phyloP scores from a whole-genome alignment of 164 flowering plant genomes.

The Kalanchoe fedtschenkoi region DNA sequence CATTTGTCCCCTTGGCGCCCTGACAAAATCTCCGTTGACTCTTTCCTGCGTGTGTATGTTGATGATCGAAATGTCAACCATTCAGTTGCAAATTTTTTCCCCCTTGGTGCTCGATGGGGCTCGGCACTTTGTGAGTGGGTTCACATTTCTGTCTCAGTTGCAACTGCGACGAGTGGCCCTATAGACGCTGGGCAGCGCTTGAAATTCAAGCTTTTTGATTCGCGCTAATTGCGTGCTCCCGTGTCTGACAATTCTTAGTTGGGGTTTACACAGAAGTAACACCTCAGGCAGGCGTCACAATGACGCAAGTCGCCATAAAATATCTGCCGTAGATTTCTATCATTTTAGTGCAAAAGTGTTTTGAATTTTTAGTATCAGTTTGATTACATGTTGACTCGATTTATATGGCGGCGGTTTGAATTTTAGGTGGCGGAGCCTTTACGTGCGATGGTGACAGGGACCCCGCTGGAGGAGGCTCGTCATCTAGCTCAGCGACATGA shows the following conservation, averaged over 20 bases:
- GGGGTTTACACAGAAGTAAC: neutral
- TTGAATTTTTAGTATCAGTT: no score
- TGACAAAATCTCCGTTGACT: neutral
- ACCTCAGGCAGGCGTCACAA: neutral
- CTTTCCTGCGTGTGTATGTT: neutral
- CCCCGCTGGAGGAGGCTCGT: slow-evolving; percentile 75
- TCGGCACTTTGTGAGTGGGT: neutral
- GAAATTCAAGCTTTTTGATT: no score
- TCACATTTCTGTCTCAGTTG: neutral
- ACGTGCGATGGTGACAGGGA: slow-evolving; percentile 61
- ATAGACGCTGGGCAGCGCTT: neutral
- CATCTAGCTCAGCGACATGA: slow-evolving; percentile 74
- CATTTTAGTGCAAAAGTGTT: no score
- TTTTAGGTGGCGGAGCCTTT: slow-evolving; percentile 65
- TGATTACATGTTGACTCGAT: no score
- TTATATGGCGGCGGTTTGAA: no score
- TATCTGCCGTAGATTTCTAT: neutral
- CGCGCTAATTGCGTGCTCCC: no score
- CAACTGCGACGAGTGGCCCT: neutral
- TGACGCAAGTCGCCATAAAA: neutral
- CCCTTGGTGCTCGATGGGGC: neutral
- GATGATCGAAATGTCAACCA: neutral
- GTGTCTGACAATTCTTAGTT: no score
- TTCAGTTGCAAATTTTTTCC: neutral
- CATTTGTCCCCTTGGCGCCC: neutral